Conservation (phyloP, 2,329 filamentous ascomycete genomes). For the Hypoxylon sp. region DNA sequence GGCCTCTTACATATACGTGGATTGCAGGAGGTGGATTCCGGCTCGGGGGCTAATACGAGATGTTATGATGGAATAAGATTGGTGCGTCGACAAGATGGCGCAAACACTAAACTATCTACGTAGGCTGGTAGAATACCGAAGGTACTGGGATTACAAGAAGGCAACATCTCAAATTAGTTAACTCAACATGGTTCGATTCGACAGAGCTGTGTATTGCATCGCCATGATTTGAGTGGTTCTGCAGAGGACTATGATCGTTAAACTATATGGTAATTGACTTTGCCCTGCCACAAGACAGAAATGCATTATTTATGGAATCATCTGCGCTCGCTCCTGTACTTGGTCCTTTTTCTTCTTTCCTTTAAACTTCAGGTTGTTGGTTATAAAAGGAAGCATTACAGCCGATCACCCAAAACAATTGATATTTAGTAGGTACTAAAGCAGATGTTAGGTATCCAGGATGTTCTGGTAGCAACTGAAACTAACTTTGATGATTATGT, state of each 20-base stretch:
- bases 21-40: conserved; percentile 11
- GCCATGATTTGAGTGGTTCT: background rate
- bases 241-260: background rate
- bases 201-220: background rate
- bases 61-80: conserved; percentile 28
- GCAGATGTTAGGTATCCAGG: too few relatives aligned
- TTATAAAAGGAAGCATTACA: too few relatives aligned
- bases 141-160: background rate
- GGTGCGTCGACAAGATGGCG: conserved; percentile 15
- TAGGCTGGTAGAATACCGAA: conserved; percentile 6
- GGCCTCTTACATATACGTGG: background rate
- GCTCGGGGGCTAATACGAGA: conserved; percentile 13
- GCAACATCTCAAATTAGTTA: conserved; percentile 19
- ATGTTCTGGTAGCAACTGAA: background rate
- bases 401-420: too few relatives aligned
- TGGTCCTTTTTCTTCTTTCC: too few relatives aligned
- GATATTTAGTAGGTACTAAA: too few relatives aligned
- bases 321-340: too few relatives aligned
- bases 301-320: too few relatives aligned
- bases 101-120: conserved; percentile 8
- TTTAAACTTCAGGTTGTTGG: too few relatives aligned
- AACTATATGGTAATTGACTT: too few relatives aligned
- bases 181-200: conserved; percentile 23
- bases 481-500: background rate
- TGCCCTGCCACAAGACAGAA: too few relatives aligned